Base-by-base conservation (phyloP, 1,284 basidiomycete species). In the Malassezia japonica region DNA sequence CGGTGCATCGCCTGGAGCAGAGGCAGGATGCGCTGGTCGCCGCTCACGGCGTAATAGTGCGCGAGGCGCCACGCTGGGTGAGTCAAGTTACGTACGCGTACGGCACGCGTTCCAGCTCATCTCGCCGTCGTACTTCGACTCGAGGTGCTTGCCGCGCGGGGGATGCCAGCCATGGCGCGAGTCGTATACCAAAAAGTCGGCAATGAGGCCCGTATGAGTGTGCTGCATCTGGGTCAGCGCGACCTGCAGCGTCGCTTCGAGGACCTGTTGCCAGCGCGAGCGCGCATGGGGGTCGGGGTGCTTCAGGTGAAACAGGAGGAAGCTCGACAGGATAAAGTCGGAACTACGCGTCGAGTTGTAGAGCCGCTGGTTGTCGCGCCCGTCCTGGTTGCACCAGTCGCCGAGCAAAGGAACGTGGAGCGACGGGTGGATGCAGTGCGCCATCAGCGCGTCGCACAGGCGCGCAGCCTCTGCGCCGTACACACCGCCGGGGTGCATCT, bases 61-160 rank as follows among this genome's bases (percentile, higher is more conserved):
- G 62, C 52, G 6, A 68, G 57, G 1, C 66, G 54, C 66, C 66
- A 68, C 0, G 64, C 52, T 54, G 33, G 15, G 8, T 12, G 24
- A 25, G 31, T 15, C 13, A 29, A 29, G 24, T 6, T 0, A 54
- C 52, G 18, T 45, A 54, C 52, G 62, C 4, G 66, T 68, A 6
- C 66, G 55, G 32, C 66, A 68, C 1, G 66, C 64, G 44, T 68
- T 68, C 66, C 66, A 68, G 47, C 57, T 59, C 38, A 66, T 53
- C 0, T 55, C 46, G 3, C 66, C 66, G 43, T 68, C 66, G 40
- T 63, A 44, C 20, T 65, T 57, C 23, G 54, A 49, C 33, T 68
- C 66, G 12, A 68, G 42, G 23, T 63, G 45, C 29, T 68, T 59
- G 1, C 62, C 62, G 1, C 46, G 39, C 0, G 61, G 50, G 0